A percentile compares a stretch with the other conserved stretches of the same genome.
Evolutionary conservation across 305 asterid genomes (phyloP).

Genomic region (Solanum hybrid): DNA sequence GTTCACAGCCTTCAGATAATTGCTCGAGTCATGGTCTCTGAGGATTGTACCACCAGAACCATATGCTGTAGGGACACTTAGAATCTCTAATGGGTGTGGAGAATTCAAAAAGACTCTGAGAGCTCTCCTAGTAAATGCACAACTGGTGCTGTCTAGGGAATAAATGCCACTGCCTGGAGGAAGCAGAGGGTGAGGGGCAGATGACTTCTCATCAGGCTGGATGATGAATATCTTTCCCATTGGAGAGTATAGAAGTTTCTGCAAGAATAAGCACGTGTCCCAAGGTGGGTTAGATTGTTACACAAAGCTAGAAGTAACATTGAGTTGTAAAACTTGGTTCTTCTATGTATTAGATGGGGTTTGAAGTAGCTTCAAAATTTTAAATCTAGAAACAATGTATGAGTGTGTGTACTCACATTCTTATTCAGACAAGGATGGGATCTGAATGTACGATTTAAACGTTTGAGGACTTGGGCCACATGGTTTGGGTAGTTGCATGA

Average conservation of each 20-base stretch:
- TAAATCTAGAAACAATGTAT: neutral
- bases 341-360: neutral
- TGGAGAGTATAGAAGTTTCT: conserved; percentile 73
- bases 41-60: conserved; percentile 75
- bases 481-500: conserved; percentile 74
- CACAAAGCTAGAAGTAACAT: neutral
- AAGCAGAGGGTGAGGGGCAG: conserved; percentile 70
- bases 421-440: conserved; percentile 76
- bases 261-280: conserved; percentile 2
- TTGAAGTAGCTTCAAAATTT: neutral
- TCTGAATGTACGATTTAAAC: conserved; percentile 51
- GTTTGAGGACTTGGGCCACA: conserved; percentile 61
- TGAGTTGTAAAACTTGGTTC: neutral
- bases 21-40: conserved; percentile 84
- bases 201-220: conserved; percentile 74
- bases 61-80: conserved; percentile 69
- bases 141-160: conserved; percentile 23
- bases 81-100: conserved; percentile 78
- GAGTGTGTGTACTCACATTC: conserved; percentile 34
- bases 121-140: conserved; percentile 31
- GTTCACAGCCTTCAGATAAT: conserved; percentile 66
- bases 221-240: conserved; percentile 73
- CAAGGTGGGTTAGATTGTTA: neutral
- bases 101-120: conserved; percentile 56
- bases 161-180: conserved; percentile 59